Evolutionary conservation across 257 asterid genomes (phyloP), one percentile per base, ranked within the genome.

Genomic region (Leonotis leonurus): DNA sequence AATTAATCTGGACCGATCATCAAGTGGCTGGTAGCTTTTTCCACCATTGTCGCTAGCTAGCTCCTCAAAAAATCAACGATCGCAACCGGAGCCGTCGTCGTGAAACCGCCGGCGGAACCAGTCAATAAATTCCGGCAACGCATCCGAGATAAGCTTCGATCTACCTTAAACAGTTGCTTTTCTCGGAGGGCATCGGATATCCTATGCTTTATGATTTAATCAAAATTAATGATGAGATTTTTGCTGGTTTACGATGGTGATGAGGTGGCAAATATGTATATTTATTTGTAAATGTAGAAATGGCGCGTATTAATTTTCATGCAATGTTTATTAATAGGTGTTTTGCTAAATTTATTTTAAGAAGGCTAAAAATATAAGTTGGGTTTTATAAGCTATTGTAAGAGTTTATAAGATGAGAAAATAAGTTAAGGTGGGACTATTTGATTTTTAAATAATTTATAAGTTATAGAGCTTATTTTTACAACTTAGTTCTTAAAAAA

Each of bases 1-100:
- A n/a, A n/a, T n/a, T n/a, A n/a, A 85, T 88, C 98, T 36, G 97
- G 98, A 55, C 97, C 98, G 75, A 92, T 89, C 32, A 89, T 93
- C 97, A 86, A 75, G 46, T 81, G 88, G 83, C 94, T 92, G 35
- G 99, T 92, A 60, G 99, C 97, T 59, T 96, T 78, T 39, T 89
- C 95, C 80, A 92, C 96, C 97, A 89, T 78, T 13, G 91, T n/a
- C 77, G 73, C 89, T 85, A 72, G 85, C 96, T 97, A 89, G 63
- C 17, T 37, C n/a, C 21, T 37, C 39, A 7, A 37, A 35, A n/a
- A 20, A 36, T 58, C 39, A 41, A 17, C 21, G 55, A 9, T 43
- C 71, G 3, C 24, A 12, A 57, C 35, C 63, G 35, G 32, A 64
- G 35, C 35, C n/a, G n/a, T n/a, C 32, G 55, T 17, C 74, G 40